These are phyloP conservation scores for Cladosporium sp. DNA, from an alignment of 2,329 filamentous ascomycete genomes.

Conservation along the genomic window DNA sequence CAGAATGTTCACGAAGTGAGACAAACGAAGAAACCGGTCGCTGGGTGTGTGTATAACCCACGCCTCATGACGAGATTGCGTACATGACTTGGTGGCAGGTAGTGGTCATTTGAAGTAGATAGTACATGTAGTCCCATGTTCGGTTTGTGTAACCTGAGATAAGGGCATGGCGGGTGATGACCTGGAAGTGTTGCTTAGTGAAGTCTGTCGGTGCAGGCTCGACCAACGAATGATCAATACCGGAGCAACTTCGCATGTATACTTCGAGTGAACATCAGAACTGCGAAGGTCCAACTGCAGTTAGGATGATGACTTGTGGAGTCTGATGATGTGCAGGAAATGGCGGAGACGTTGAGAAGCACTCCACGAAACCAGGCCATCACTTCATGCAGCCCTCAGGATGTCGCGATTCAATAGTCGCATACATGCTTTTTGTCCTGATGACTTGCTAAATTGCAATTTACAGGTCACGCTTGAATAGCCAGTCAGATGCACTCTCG, in stretches of 20 bases:
- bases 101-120: too few species aligned
- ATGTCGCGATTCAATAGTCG: conserved; percentile 1
- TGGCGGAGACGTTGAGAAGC: background rate
- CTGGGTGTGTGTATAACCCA: background rate
- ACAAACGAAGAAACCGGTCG: background rate
- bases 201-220: too few species aligned
- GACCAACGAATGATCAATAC: too few species aligned
- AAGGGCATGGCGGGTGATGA: too few species aligned
- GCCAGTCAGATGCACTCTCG: background rate
- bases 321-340: too few species aligned
- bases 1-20: background rate
- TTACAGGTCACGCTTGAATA: background rate
- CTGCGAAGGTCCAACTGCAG: too few species aligned
- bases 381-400: background rate
- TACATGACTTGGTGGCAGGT: background rate
- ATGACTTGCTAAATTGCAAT: background rate
- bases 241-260: too few species aligned
- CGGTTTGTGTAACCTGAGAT: too few species aligned
- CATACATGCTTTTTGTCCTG: background rate
- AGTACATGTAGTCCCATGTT: too few species aligned
- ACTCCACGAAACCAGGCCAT: background rate
- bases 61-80: background rate
- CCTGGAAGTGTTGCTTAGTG: too few species aligned
- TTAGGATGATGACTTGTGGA: too few species aligned
- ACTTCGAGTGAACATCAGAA: too few species aligned